Base-by-base conservation (phyloP, 1,139 yeast species). In the Blastobotrys raffinosifermentans region DNA sequence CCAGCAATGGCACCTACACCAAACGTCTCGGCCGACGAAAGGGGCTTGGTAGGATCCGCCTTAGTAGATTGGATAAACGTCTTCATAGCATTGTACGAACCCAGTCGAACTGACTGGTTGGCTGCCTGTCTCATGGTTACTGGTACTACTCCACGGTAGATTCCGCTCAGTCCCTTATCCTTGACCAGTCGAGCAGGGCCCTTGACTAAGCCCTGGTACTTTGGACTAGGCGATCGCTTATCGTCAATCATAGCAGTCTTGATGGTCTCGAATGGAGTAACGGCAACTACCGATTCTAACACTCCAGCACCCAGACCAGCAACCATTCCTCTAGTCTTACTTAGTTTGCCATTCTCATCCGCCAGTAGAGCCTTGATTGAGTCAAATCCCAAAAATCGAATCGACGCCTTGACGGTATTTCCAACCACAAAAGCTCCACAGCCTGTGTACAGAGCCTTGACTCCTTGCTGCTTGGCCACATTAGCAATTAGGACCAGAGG, bases 251-350 rank as follows among this genome's bases (percentile, higher is more conserved):
- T 72, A 0, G 93, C 96, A 0, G 97, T 91, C 59, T 91, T 91
- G 60, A 91, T 85, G 26, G 96, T 94, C 62, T 91, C 98, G 44
- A 89, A 87, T 4, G 98, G 98, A 1, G 98, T 91, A 32, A 91
- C 95, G 0, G 97, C 98, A 30, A 87, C 70, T 20, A 87, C 81
- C 40, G 94, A 82, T 59, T 91, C 98, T 44, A 91, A 66, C 38
- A 89, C 73, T 23, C 98, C 98, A 2, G 98, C 98, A 30, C 97
- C 97, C 31, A 91, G 68, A 8, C 98, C 98, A 1, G 98, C 98
- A 32, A 89, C 42, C 3, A 87, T 94, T 44, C 97, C 97, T 51
- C 95, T 66, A 3, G 94, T 80, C 3, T 94, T 94, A 23, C 93
- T 76, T 37, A 91, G 67, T 56, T 84, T 82, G 6, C 98, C 98